These are phyloP conservation scores for Davidsoniella eucalypti DNA, from an alignment of 2,329 filamentous ascomycete genomes.

Conservation along the genomic window DNA sequence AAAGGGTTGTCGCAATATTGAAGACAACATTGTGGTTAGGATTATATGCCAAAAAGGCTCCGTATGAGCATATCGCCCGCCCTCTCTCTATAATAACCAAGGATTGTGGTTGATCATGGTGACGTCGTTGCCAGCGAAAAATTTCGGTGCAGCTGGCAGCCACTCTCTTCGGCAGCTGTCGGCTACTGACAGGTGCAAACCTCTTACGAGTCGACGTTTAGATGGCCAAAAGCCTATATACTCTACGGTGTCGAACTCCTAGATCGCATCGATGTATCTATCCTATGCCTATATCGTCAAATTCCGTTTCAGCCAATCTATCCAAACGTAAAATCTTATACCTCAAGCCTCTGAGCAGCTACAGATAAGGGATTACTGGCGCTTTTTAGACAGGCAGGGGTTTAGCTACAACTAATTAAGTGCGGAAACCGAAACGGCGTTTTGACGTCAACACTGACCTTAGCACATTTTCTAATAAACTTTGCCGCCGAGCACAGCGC, in stretches of 20 bases:
- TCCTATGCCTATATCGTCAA: too few relatives aligned
- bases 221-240: too few relatives aligned
- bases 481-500: too few relatives aligned
- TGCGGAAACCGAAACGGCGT: background rate
- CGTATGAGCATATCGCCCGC: too few relatives aligned
- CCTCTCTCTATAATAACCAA: too few relatives aligned
- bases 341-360: background rate
- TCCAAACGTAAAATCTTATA: too few relatives aligned
- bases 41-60: too few relatives aligned
- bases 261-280: too few relatives aligned
- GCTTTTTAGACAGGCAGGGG: background rate
- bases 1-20: background rate
- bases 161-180: background rate
- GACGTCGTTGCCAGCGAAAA: conserved; percentile 4
- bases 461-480: background rate
- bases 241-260: too few relatives aligned
- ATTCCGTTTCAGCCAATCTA: too few relatives aligned
- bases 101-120: background rate
- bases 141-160: background rate
- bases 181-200: background rate
- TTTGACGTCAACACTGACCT: background rate
- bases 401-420: background rate
- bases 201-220: too few relatives aligned
- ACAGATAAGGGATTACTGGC: too few relatives aligned
- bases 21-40: background rate